These are phyloP conservation scores for Picochlorum costavermella DNA, from an alignment of 139 green algal genomes.

Conservation along the genomic window DNA sequence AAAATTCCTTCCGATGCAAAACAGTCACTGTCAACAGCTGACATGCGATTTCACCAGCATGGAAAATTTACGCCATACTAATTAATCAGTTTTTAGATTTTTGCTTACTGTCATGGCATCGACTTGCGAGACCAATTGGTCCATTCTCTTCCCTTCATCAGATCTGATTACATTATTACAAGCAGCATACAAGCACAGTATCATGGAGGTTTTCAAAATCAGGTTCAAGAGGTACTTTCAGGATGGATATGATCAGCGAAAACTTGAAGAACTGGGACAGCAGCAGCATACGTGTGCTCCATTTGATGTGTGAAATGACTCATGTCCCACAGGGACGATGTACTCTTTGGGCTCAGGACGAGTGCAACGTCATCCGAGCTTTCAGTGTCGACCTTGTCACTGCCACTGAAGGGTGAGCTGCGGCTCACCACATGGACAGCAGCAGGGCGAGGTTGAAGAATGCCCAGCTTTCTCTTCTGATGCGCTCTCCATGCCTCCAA, in stretches of 20 bases:
- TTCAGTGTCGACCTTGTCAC: constrained; percentile 44
- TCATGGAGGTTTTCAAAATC: neutral
- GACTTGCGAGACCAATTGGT: too few species aligned
- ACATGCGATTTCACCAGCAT: too few species aligned
- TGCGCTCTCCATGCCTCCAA: constrained; percentile 53
- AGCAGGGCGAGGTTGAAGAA: constrained; percentile 30
- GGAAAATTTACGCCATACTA: too few species aligned
- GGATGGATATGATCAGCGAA: neutral
- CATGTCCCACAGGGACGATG: constrained; percentile 62
- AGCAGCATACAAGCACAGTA: neutral
- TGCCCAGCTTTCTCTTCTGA: constrained; percentile 5
- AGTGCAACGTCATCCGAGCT: constrained; percentile 37
- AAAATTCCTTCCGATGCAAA: too few species aligned
- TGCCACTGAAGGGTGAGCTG: constrained; percentile 67
- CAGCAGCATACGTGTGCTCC: constrained; percentile 31
- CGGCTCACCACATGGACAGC: constrained; percentile 78
- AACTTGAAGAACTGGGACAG: constrained; percentile 21
- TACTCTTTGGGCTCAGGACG: constrained; percentile 56
- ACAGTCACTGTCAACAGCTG: too few species aligned
- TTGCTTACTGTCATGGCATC: too few species aligned
- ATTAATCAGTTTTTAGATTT: too few species aligned
- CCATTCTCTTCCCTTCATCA: too few species aligned
- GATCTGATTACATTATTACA: neutral
- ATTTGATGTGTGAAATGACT: constrained; percentile 67
- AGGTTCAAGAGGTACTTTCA: neutral